A percentile compares a stretch with the other conserved stretches of the same genome.
These are phyloP conservation scores for Guyanaporus albipodus DNA, from an alignment of 768 basidiomycete species.

Conservation along the genomic window DNA sequence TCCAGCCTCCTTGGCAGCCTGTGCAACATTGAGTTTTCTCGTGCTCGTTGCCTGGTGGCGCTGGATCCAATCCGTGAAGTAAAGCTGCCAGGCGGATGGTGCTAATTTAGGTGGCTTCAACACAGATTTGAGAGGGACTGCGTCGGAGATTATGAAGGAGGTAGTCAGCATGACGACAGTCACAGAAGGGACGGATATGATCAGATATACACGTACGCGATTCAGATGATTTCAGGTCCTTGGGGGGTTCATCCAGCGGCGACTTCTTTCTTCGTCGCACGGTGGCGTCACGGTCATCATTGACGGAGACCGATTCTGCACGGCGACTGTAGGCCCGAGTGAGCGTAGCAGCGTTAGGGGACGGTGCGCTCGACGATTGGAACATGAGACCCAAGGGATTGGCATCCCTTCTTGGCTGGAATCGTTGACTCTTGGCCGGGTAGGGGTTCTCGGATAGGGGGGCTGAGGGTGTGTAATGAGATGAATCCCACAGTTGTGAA, in stretches of 20 bases:
- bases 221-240: slow-evolving; percentile 43
- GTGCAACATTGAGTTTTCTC: slow-evolving; percentile 90
- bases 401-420: slow-evolving; percentile 38
- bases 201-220: slow-evolving; percentile 41
- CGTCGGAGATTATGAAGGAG: slow-evolving; percentile 25
- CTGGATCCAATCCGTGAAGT: slow-evolving; percentile 94
- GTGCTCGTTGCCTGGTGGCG: slow-evolving; percentile 73
- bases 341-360: slow-evolving; percentile 45
- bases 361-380: slow-evolving; percentile 69
- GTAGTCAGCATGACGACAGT: slow-evolving; percentile 29
- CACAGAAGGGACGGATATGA: slow-evolving; percentile 29
- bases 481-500: slow-evolving; percentile 57
- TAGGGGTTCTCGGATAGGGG: slow-evolving; percentile 42
- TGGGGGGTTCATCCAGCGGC: slow-evolving; percentile 28
- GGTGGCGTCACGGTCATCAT: slow-evolving; percentile 70
- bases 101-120: slow-evolving; percentile 88
- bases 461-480: slow-evolving; percentile 43
- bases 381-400: slow-evolving; percentile 54
- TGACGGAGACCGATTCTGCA: slow-evolving; percentile 59
- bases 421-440: slow-evolving; percentile 37
- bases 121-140: slow-evolving; percentile 69
- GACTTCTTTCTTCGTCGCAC: slow-evolving; percentile 55
- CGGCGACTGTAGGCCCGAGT: slow-evolving; percentile 62
- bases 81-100: slow-evolving; percentile 94
- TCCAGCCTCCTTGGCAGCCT: slow-evolving; percentile 92